Evolutionary conservation across 169 alveolate species (phyloP).

Genomic region (Perkinsus marinus): DNA sequence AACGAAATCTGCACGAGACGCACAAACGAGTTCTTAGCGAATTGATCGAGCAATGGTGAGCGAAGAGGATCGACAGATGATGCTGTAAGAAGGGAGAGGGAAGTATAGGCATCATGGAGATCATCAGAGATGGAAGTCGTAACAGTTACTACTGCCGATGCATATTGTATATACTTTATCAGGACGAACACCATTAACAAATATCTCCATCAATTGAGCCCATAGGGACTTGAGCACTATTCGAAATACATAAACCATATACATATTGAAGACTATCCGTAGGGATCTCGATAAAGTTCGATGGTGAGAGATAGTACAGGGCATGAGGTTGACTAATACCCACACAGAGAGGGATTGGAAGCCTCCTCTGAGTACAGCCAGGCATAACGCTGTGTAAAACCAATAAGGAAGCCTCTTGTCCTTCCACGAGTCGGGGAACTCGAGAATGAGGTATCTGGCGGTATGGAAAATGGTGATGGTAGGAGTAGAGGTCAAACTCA

Average conservation of each 20-base stretch:
- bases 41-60: neutral
- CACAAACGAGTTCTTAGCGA: too few relatives aligned
- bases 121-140: neutral
- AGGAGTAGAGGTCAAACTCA: neutral
- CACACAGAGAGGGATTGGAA: neutral
- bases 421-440: neutral
- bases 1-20: too few relatives aligned
- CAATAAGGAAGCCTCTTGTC: neutral
- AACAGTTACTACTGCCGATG: neutral
- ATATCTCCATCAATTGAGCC: neutral
- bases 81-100: neutral
- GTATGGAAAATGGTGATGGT: neutral
- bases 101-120: neutral
- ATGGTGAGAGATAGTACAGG: neutral
- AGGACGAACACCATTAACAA: neutral
- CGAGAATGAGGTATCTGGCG: neutral
- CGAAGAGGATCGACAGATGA: neutral
- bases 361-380: neutral
- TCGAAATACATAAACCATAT: neutral
- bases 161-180: neutral
- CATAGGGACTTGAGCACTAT: neutral
- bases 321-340: neutral
- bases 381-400: neutral
- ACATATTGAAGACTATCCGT: neutral
- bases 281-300: neutral